Base-by-base conservation (phyloP, 495 filamentous ascomycete species). In the Neurospora sp. region DNA sequence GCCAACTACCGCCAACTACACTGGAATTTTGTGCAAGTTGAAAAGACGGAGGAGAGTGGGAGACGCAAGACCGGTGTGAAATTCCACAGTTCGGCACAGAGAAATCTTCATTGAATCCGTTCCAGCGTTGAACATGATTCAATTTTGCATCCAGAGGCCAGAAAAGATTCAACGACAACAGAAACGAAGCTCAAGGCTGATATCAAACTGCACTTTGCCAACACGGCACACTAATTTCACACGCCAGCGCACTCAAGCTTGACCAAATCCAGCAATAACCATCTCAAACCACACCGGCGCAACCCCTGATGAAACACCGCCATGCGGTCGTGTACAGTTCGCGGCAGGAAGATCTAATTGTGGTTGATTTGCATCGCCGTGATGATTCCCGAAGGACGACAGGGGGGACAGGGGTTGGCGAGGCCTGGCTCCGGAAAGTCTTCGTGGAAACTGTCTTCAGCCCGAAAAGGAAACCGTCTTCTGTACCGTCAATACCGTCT, bases 351-450 rank as follows among this genome's bases (percentile, higher is more conserved):
- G 12, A 62, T 62, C 54, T 62, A 18, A 16, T 31, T 31, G 27
- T 62, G 12, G 54, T 18, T 35, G 54, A 62, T 62, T 16, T 31
- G 69, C 70, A 70, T 70, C 72, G 69, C 18, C 71, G 60, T 46
- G 39, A 62, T 31, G 54, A 11, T 66, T 77, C 74, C 79, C 76
- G 72, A 74, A 74, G 72, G 70, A 39, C 38, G 72, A 72, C 78
- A 77, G 73, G 77, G 78, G 76, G 16, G 74, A 72, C 76, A 74
- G 72, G 76, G 74, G 72, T 75, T 37, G 70, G 44, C 66, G 35
- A 40, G 44, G 35, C 20, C 54, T 44, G 44, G 79, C 79, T 82
- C 80, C 80, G 80, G 78, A 79, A 82, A 82, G 79, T 79, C 77
- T 82, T 82, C 80, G 80, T 82, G 80, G 27, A 27, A 75, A 77